phyloP scores from a whole-genome alignment of 2,329 filamentous ascomycete genomes.

The Zopfia rhizophila region DNA sequence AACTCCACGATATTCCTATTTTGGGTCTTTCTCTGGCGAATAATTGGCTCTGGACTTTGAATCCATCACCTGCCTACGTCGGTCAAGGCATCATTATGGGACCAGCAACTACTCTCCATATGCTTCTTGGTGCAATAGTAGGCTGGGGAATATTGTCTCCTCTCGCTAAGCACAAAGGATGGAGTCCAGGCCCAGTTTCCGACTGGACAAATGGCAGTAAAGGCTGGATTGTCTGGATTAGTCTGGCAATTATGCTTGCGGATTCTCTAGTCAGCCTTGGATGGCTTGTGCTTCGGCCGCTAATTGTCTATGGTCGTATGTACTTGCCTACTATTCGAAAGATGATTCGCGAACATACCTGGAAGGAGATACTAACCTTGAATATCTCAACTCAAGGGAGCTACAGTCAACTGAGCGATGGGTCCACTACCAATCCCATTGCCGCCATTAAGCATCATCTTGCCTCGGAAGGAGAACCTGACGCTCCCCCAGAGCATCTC shows the following conservation, averaged over 20 bases:
- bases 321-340: constrained; percentile 49
- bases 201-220: constrained; percentile 96
- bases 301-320: constrained; percentile 60
- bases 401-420: constrained; percentile 51
- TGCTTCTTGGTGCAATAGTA: constrained; percentile 88
- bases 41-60: constrained; percentile 94
- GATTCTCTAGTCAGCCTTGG: constrained; percentile 90
- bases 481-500: constrained; percentile 85
- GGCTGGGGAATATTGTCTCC: constrained; percentile 94
- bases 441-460: constrained; percentile 44
- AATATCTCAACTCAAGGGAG: constrained; percentile 48
- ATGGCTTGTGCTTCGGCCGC: constrained; percentile 75
- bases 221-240: constrained; percentile 98
- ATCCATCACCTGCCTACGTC: constrained; percentile 96
- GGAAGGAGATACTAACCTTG: constrained; percentile 46
- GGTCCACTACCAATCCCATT: constrained; percentile 31
- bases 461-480: constrained; percentile 64
- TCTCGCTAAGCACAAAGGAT: constrained; percentile 83
- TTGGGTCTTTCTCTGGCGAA: constrained; percentile 79
- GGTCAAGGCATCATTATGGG: constrained; percentile 99
- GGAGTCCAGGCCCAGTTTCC: constrained; percentile 86
- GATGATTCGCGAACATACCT: constrained; percentile 43
- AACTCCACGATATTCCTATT: constrained; percentile 85
- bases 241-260: constrained; percentile 93
- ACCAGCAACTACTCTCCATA: constrained; percentile 91